phyloP scores from a whole-genome alignment of 495 filamentous ascomycete genomes.

The Parmelia sp. region DNA sequence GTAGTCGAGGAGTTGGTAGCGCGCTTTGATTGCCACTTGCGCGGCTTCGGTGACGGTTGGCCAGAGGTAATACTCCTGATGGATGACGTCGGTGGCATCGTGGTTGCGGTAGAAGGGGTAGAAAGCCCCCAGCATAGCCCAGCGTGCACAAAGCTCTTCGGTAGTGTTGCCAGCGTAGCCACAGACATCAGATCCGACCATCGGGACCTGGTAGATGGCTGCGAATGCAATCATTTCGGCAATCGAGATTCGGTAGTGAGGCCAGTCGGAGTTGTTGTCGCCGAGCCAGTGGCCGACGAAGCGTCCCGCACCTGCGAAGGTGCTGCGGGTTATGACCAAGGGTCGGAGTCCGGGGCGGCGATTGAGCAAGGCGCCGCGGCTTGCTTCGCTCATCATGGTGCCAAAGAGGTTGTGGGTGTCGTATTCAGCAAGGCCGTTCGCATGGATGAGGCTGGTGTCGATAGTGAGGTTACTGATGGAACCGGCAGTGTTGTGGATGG shows the following conservation, averaged over 20 bases:
- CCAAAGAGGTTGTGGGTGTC: slow-evolving; percentile 85
- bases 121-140: slow-evolving; percentile 78
- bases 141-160: slow-evolving; percentile 74
- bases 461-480: slow-evolving; percentile 68
- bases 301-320: slow-evolving; percentile 72
- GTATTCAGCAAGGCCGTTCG: slow-evolving; percentile 63
- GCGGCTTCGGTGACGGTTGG: slow-evolving; percentile 57
- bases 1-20: slow-evolving; percentile 74
- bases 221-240: slow-evolving; percentile 65
- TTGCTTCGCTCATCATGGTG: slow-evolving; percentile 72
- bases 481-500: slow-evolving; percentile 66
- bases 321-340: slow-evolving; percentile 76
- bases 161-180: slow-evolving; percentile 68
- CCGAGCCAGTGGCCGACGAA: slow-evolving; percentile 85
- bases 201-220: slow-evolving; percentile 75
- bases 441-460: slow-evolving; percentile 66
- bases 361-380: slow-evolving; percentile 59
- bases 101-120: slow-evolving; percentile 82
- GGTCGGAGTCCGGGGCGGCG: slow-evolving; percentile 63
- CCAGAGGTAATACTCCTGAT: slow-evolving; percentile 81
- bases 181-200: slow-evolving; percentile 81
- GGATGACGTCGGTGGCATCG: slow-evolving; percentile 42
- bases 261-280: slow-evolving; percentile 72
- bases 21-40: slow-evolving; percentile 63
- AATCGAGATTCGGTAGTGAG: slow-evolving; percentile 64